Percentiles rank a stretch among this genome's conserved stretches.
Conservation (phyloP, 2,329 filamentous ascomycete species). For the Trichoderma sp. region DNA sequence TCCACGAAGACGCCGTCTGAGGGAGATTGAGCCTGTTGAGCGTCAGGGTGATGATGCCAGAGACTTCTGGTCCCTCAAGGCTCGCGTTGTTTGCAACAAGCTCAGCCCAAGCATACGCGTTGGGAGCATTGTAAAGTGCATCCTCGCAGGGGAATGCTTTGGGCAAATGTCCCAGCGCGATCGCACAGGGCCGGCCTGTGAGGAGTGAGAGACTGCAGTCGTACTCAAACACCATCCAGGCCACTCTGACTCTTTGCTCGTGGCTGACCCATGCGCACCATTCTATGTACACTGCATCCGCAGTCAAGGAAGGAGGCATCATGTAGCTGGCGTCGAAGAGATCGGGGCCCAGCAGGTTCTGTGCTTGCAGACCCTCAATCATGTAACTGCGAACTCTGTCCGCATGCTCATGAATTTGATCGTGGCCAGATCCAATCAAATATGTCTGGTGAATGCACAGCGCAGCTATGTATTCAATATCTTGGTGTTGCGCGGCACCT, state of each 20-base stretch:
- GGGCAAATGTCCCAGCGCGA: constrained; percentile 37
- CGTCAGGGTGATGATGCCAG: constrained; percentile 12
- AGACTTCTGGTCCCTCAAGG: constrained; percentile 23
- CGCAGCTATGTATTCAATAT: constrained; percentile 34
- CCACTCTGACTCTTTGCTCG: constrained; percentile 33
- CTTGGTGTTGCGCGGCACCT: constrained; percentile 30
- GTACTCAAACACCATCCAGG: constrained; percentile 39
- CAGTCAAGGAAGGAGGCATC: background rate
- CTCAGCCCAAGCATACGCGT: constrained; percentile 34
- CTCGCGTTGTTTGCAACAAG: constrained; percentile 25
- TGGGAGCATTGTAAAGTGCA: constrained; percentile 35
- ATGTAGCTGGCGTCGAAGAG: background rate
- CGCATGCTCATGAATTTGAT: constrained; percentile 36
- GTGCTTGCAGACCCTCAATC: constrained; percentile 34
- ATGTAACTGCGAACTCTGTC: constrained; percentile 35
- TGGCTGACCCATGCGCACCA: constrained; percentile 33
- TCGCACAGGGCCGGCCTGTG: constrained; percentile 34
- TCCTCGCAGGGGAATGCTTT: constrained; percentile 34
- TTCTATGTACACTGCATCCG: constrained; percentile 18
- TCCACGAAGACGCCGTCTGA: constrained; percentile 32
- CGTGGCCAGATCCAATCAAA: constrained; percentile 37
- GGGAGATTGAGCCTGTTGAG: constrained; percentile 18
- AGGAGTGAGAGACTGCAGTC: constrained; percentile 38
- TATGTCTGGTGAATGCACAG: constrained; percentile 38
- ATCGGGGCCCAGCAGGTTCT: constrained; percentile 33